Evolutionary conservation across 176 grass and related monocot species (phyloP).

Genomic region (Aegilops sharonensis): DNA sequence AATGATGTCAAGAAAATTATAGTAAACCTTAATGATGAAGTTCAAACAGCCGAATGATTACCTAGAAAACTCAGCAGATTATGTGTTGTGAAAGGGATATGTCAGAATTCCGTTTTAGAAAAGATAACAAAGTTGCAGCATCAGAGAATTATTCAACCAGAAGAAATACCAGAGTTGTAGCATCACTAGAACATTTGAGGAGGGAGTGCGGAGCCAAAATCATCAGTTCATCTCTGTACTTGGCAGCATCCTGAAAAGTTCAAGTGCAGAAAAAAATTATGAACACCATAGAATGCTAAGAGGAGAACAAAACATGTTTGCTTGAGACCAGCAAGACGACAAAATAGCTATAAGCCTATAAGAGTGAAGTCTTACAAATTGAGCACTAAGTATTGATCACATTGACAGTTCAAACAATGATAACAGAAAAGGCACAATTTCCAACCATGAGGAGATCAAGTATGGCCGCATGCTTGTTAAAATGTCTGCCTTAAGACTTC

Average conservation of each 20-base stretch:
- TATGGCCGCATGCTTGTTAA: not conserved
- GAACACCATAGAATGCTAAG: slow-evolving; percentile 9
- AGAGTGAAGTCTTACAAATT: not conserved
- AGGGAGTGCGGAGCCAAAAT: slow-evolving; percentile 73
- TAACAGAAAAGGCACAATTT: not conserved
- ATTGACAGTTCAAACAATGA: slow-evolving; percentile 4
- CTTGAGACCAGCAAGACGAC: not conserved
- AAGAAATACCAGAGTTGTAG: slow-evolving; percentile 58
- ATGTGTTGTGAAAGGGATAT: not conserved
- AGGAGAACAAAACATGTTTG: slow-evolving; percentile 5
- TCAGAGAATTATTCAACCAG: not conserved
- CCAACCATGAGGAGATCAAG: not conserved
- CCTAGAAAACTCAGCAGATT: not conserved
- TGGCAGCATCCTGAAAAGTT: slow-evolving; percentile 68
- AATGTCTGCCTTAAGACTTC: not conserved
- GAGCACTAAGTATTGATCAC: not conserved
- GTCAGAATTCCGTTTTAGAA: not conserved
- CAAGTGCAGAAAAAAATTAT: slow-evolving; percentile 5
- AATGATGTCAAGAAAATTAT: not conserved
- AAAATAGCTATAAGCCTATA: not conserved
- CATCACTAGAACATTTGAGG: slow-evolving; percentile 85
- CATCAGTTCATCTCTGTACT: slow-evolving; percentile 74
- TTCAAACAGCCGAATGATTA: not conserved
- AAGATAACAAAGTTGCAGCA: not conserved
- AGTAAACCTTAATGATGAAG: not conserved